Conservation (phyloP, 225 moss, liverwort and hornwort species). For the Pseudoscleropodium purum region DNA sequence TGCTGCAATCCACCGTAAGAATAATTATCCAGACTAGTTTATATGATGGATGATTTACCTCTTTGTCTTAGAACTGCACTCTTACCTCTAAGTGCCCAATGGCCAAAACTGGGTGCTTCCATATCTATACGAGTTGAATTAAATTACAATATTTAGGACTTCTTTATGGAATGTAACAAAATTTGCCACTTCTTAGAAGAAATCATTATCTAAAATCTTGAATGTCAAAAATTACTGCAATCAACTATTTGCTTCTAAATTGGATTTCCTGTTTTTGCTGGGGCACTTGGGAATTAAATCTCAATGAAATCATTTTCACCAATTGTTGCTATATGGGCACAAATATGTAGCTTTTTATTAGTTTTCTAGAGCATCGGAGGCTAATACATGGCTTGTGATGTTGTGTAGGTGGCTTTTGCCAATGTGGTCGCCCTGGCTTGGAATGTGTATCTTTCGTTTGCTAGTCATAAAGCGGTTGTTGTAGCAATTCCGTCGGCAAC, state of each 20-base stretch:
- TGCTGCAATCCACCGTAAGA: neutral
- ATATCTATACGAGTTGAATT: neutral
- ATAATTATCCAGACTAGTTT: neutral
- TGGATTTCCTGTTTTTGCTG: neutral
- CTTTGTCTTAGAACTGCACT: neutral
- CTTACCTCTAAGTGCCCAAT: neutral
- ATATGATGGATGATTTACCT: neutral
- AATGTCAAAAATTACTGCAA: neutral
- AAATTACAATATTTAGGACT: neutral
- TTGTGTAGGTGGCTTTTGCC: slow-evolving; percentile 48
- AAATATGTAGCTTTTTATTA: neutral
- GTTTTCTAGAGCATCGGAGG: neutral
- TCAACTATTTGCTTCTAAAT: neutral
- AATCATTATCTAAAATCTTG: neutral
- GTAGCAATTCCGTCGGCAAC: slow-evolving; percentile 19
- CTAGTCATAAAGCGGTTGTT: slow-evolving; percentile 42
- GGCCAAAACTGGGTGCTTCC: neutral
- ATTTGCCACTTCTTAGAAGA: neutral
- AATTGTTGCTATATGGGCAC: neutral
- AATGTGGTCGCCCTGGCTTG: slow-evolving; percentile 52
- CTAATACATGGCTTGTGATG: neutral
- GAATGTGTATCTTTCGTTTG: slow-evolving; percentile 62
- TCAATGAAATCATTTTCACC: neutral
- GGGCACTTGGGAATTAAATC: neutral
- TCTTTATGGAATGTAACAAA: neutral